Conservation (phyloP, 2,329 filamentous ascomycete species). For the Botrytis galanthina region DNA sequence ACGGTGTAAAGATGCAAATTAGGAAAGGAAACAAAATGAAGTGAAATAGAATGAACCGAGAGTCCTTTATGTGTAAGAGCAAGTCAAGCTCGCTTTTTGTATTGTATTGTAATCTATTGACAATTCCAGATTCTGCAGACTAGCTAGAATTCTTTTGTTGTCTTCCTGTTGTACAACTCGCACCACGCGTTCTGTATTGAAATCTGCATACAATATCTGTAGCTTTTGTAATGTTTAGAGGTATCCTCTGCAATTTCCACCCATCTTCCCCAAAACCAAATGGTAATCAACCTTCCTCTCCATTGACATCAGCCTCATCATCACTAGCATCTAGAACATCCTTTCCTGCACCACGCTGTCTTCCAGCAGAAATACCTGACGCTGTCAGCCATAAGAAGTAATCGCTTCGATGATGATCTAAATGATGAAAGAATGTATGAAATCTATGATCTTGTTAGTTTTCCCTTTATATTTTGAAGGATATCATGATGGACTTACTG, state of each 20-base stretch:
- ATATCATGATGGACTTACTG: conserved; percentile 55
- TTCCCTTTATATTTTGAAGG: background rate
- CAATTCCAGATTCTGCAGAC: background rate
- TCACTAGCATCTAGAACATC: conserved; percentile 21
- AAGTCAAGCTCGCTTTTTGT: background rate
- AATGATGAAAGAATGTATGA: conserved; percentile 74
- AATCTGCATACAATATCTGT: background rate
- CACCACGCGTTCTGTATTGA: background rate
- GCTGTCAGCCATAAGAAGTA: conserved; percentile 75
- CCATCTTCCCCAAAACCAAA: background rate
- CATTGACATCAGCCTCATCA: conserved; percentile 23
- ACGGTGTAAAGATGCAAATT: background rate
- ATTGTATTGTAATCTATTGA: background rate
- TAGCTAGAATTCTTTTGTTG: background rate
- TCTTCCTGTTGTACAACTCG: background rate
- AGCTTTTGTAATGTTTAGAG: background rate
- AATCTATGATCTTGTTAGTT: conserved; percentile 50
- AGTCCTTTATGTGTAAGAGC: background rate
- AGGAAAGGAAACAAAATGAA: background rate
- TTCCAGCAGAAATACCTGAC: conserved; percentile 61
- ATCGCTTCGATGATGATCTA: conserved; percentile 69
- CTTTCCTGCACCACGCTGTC: conserved; percentile 40
- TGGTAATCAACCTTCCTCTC: conserved; percentile 20
- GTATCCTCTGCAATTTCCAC: background rate
- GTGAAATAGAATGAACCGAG: background rate